Evolutionary conservation across 2,329 filamentous ascomycete species (phyloP).

Genomic region (Xylaria multiplex): DNA sequence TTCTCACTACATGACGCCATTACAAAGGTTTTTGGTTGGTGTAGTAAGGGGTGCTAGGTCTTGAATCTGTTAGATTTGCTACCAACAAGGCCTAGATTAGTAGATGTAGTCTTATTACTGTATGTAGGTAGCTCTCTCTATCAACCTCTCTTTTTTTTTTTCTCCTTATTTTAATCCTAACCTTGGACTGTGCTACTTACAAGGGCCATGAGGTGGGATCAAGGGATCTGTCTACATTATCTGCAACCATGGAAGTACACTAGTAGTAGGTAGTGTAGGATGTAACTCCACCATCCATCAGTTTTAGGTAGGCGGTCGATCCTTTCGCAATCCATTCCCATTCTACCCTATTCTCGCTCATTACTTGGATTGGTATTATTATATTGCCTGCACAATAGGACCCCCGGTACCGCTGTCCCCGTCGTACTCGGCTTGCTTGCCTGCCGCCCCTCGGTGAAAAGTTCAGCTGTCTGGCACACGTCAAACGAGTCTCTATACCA

Average conservation of each 20-base stretch:
- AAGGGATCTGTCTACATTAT: conserved; percentile 28
- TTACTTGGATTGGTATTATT: background rate
- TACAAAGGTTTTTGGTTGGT: conserved; percentile 15
- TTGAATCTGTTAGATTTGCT: conserved; percentile 29
- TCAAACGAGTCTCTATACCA: conserved; percentile 1
- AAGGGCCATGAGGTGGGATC: conserved; percentile 13
- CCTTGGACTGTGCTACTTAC: background rate
- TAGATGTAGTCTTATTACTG: conserved; percentile 10
- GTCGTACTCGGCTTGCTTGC: conserved; percentile 32
- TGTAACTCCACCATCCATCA: conserved; percentile 13
- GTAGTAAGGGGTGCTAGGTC: conserved; percentile 29
- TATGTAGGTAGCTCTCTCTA: background rate
- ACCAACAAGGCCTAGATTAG: conserved; percentile 14
- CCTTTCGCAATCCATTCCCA: background rate
- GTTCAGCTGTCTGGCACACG: conserved; percentile 14
- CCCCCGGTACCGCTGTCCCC: conserved; percentile 26
- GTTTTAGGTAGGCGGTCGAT: conserved; percentile 1
- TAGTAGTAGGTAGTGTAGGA: background rate
- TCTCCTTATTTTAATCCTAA: too few species aligned
- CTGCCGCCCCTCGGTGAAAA: background rate
- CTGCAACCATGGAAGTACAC: background rate
- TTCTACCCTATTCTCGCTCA: background rate
- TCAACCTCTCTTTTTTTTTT: background rate
- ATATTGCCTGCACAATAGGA: background rate
- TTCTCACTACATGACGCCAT: conserved; percentile 30